These are phyloP conservation scores for Drechslerella stenobrocha DNA, from an alignment of 2,329 filamentous ascomycete genomes.

Conservation along the genomic window DNA sequence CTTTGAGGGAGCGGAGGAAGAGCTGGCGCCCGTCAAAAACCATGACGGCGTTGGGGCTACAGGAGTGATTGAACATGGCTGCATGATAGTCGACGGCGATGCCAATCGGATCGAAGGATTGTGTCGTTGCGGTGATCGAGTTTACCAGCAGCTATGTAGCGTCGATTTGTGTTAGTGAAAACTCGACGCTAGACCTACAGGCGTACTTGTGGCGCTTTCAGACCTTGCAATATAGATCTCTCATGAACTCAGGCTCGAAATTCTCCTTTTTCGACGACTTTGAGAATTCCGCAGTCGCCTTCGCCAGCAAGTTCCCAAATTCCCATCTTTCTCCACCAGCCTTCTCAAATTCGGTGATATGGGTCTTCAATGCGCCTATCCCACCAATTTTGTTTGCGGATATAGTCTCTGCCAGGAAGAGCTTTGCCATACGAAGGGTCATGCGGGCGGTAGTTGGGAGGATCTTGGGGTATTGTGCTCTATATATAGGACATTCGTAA, in stretches of 20 bases:
- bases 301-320: constrained; percentile 61
- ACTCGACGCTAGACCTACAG: too few species aligned
- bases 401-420: constrained; percentile 56
- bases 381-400: constrained; percentile 58
- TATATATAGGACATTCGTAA: constrained; percentile 63
- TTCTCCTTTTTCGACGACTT: constrained; percentile 57
- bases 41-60: constrained; percentile 64
- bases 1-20: constrained; percentile 60
- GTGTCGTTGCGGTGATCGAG: constrained; percentile 63
- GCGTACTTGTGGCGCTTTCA: neutral
- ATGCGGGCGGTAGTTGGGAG: constrained; percentile 64
- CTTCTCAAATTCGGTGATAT: constrained; percentile 57
- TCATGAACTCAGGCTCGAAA: constrained; percentile 55
- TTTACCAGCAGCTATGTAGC: constrained; percentile 62
- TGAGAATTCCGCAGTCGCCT: constrained; percentile 62
- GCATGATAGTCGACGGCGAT: constrained; percentile 63
- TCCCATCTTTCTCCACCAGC: constrained; percentile 57
- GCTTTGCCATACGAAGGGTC: constrained; percentile 60
- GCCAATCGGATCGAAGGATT: constrained; percentile 63
- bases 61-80: constrained; percentile 66
- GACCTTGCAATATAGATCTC: constrained; percentile 58
- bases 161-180: neutral
- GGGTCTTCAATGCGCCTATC: constrained; percentile 56
- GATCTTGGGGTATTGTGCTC: constrained; percentile 57
- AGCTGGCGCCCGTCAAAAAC: constrained; percentile 63